Conservation (phyloP, 148 eudicot species). For the Dianthus caryophyllus region DNA sequence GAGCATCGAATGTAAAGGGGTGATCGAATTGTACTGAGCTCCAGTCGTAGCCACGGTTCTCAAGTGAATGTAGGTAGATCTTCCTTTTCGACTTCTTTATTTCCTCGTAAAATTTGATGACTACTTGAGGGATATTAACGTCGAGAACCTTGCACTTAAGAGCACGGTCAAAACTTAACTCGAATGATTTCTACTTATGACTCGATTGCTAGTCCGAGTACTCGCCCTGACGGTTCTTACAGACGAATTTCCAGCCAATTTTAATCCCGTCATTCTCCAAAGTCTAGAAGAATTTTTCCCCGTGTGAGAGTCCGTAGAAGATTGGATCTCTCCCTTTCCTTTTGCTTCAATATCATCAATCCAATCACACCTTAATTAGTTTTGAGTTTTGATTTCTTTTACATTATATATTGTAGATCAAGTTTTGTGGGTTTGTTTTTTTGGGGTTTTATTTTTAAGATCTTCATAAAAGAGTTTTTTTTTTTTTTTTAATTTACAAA, state of each 20-base stretch:
- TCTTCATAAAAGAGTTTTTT: too few relatives aligned
- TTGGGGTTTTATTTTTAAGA: too few relatives aligned
- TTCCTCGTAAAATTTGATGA: conserved; percentile 9
- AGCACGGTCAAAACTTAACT: conserved; percentile 2
- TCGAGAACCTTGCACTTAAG: conserved; percentile 13
- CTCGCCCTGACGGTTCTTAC: background rate
- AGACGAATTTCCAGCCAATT: conserved; percentile 1
- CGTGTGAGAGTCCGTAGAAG: conserved; percentile 2
- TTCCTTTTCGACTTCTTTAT: conserved; percentile 5
- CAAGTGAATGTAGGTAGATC: background rate
- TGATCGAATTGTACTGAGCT: conserved; percentile 22
- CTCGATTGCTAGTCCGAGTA: background rate
- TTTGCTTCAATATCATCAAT: too few relatives aligned
- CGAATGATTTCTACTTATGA: background rate
- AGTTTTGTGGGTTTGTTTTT: too few relatives aligned
- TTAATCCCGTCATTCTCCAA: background rate
- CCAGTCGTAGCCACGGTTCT: background rate
- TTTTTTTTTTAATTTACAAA: too few relatives aligned
- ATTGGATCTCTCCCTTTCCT: background rate
- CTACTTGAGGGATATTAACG: conserved; percentile 13
- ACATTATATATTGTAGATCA: too few relatives aligned
- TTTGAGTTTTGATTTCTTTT: too few relatives aligned
- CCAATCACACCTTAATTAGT: too few relatives aligned
- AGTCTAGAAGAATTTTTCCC: conserved; percentile 8
- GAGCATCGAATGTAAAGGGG: conserved; percentile 33